Percentiles rank a stretch among this genome's conserved stretches.
Evolutionary conservation across 352 stramenopile genomes (phyloP).

Genomic region (Globisporangium lucens): DNA sequence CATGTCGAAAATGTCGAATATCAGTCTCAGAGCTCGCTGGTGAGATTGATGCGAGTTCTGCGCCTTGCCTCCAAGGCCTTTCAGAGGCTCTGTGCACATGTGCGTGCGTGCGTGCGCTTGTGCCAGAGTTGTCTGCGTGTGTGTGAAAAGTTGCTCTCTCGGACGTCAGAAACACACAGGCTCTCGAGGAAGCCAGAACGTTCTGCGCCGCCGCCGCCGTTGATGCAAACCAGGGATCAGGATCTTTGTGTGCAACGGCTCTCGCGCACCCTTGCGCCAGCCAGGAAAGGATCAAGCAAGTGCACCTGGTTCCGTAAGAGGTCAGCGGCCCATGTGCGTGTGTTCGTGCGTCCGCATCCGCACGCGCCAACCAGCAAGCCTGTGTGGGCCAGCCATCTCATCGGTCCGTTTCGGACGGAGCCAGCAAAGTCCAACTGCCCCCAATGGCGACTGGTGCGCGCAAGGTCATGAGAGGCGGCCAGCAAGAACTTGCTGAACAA

Average conservation of each 20-base stretch:
- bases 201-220: background rate
- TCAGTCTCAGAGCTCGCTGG: no score
- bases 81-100: background rate
- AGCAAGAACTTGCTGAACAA: background rate
- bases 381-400: background rate
- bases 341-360: background rate
- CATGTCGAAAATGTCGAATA: no score
- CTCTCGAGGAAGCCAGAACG: background rate
- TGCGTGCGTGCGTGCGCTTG: no score
- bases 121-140: background rate
- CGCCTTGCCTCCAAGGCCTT: background rate
- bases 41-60: background rate
- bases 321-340: background rate
- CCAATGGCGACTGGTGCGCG: background rate
- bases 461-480: background rate
- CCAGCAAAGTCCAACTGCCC: background rate
- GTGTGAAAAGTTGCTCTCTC: background rate
- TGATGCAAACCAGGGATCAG: background rate
- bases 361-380: background rate
- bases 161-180: background rate
- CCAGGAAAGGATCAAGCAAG: background rate
- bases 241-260: no score
- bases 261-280: background rate
- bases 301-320: background rate
- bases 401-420: conserved; percentile 1